These are phyloP conservation scores for Poterioochromonas sp. DNA, from an alignment of 352 stramenopile genomes.

Conservation along the genomic window DNA sequence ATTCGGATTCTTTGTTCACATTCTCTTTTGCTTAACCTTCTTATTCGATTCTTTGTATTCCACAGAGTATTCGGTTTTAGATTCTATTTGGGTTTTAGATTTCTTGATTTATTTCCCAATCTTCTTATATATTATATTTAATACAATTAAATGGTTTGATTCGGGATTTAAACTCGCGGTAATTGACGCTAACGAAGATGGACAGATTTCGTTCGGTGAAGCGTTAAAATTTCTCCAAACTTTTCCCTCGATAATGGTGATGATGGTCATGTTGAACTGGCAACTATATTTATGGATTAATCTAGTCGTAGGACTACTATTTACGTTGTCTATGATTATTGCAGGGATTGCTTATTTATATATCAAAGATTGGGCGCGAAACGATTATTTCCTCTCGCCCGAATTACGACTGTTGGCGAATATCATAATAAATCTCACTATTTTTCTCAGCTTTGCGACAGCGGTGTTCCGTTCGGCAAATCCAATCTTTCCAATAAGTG, in stretches of 20 bases:
- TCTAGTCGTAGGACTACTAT: background rate
- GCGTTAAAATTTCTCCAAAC: background rate
- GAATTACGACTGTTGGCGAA: background rate
- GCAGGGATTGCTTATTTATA: slow-evolving; percentile 30
- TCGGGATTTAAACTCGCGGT: background rate
- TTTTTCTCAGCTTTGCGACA: slow-evolving; percentile 1
- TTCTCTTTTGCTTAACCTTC: background rate
- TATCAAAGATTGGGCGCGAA: slow-evolving; percentile 35
- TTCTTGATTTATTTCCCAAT: slow-evolving; percentile 25
- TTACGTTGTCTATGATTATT: slow-evolving; percentile 34
- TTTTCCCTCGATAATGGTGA: background rate
- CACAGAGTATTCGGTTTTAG: background rate
- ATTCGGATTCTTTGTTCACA: background rate
- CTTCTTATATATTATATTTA: background rate
- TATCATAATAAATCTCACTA: background rate
- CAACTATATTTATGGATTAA: slow-evolving; percentile 25
- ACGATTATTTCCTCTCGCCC: slow-evolving; percentile 35
- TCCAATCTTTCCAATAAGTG: background rate
- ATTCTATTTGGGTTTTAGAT: slow-evolving; percentile 7
- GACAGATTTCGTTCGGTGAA: background rate
- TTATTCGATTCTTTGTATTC: background rate
- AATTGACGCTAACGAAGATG: background rate
- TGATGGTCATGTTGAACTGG: background rate
- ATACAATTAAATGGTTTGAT: background rate
- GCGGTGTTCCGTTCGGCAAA: background rate